Base-by-base conservation (phyloP, 495 filamentous ascomycete genomes). In the Copromyces sp. region DNA sequence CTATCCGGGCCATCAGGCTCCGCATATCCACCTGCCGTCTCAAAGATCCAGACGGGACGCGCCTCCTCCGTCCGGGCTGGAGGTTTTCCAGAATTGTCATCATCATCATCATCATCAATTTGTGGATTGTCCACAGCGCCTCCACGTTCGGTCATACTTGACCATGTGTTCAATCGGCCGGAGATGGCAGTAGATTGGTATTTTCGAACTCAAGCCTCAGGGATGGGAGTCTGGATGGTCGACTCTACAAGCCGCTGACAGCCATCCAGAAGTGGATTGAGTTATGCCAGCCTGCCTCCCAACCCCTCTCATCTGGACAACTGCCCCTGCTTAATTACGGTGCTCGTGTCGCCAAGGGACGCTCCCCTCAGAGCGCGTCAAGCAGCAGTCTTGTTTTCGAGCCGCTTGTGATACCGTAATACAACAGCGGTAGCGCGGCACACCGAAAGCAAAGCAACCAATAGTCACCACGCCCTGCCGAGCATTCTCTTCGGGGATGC, bases 371-470 rank as follows among this genome's bases (percentile, higher is more conserved):
- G 29, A 59, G 73, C 45, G 24, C 14, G 12, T 39, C 47, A 42
- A 68, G 29, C 9, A 29, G 20, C 69, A 71, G 70, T 73, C 29
- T 39, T 24, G 39, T 68, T 39, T 47, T 71, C 74, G 38, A 40
- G 41, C 53, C 68, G 68, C 59, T 24, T 69, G 68, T 68, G 47
- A 14, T 74, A 71, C 68, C 59, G 76, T 77, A 42, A 71, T 73
- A 77, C 76, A 71, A 47, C 76, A 77, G 76, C 70, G 44, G 61
- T 70, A 71, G 41, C 44, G 72, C 75, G 72, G 75, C 74, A 77
- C 72, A 70, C 70, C 70, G 74, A 47, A 42, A n/a, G 61, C 61
- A 53, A 17, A 53, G 8, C 61, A 35, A 61, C 76, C 76, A 77
- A 77, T 77, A 69, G 69, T 20, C 45, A 70, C 61, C 41, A 72